Evolutionary conservation across 140 eudicot genomes (phyloP), one percentile per base, ranked within the genome.

Genomic region (Ambrosia hybrid): DNA sequence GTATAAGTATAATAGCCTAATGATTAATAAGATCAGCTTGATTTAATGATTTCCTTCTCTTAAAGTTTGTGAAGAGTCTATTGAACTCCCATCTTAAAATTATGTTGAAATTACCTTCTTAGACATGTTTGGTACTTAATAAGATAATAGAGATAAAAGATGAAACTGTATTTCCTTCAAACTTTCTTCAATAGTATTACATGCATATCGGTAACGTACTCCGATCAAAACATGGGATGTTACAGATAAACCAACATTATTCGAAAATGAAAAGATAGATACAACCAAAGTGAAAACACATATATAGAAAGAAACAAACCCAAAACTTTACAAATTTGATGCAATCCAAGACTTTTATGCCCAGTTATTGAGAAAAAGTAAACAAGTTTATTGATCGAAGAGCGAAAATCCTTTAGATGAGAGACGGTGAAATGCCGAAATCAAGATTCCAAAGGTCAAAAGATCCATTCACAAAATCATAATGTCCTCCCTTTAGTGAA

Each of bases 361-460:
- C 66, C 21, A 71, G 78, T 81, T 69, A 71, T 76, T 70, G 8
- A 71, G 56, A 65, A 59, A 77, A 60, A 65, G 79, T 74, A 71
- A 55, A 65, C 10, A 69, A 65, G 74, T 56, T 60, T 8, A 16
- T 41, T n/a, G 3, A 16, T 11, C n/a, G 37, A n/a, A 13, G 14
- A 52, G 21, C n/a, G 26, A 51, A 68, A 80, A n/a, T 11, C 70
- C 57, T 10, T 49, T 79, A 26, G 33, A 79, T 15, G 70, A 79
- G 79, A 15, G 91, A 77, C 3, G 90, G 75, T 49, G 90, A 55
- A 53, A 91, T 51, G 85, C 75, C 79, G 51, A 84, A 84, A 46
- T 90, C 91, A 70, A 93, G 87, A 72, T 67, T 82, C 98, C 98
- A 93, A 6, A 84, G 91, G 84, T 82, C 91, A 51, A 93, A 93